phyloP scores from a whole-genome alignment of 352 stramenopile genomes.

The Pythium aphanidermatum region DNA sequence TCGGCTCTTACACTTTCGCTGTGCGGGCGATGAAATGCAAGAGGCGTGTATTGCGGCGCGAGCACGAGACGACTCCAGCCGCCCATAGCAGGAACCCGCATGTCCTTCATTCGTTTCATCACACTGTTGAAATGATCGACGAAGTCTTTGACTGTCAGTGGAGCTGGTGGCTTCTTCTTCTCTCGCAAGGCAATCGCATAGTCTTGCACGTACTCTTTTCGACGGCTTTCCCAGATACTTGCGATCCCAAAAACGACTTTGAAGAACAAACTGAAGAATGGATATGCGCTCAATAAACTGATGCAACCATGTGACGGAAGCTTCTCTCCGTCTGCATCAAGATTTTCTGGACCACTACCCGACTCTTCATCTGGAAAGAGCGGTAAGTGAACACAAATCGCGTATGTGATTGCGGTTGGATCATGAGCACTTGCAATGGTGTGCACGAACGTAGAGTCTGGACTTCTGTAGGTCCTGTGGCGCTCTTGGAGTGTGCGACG shows the following conservation, averaged over 20 bases:
- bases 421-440: constrained; percentile 46
- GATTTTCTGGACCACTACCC: constrained; percentile 7
- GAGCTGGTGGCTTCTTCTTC: constrained; percentile 20
- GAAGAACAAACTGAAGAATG: constrained; percentile 84
- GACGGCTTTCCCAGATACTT: constrained; percentile 58
- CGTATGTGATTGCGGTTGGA: constrained; percentile 54
- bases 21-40: constrained; percentile 76
- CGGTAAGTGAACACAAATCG: constrained; percentile 59
- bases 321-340: constrained; percentile 14
- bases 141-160: constrained; percentile 49
- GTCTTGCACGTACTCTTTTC: constrained; percentile 28
- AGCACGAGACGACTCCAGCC: constrained; percentile 67
- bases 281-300: constrained; percentile 66
- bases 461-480: constrained; percentile 55
- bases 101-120: constrained; percentile 49
- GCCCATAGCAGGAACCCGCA: constrained; percentile 65
- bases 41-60: constrained; percentile 40
- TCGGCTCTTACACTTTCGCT: constrained; percentile 50
- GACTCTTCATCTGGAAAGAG: constrained; percentile 47
- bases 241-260: constrained; percentile 74
- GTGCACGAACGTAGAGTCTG: constrained; percentile 69
- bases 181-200: constrained; percentile 25
- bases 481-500: constrained; percentile 58
- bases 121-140: constrained; percentile 54
- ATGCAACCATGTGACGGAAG: constrained; percentile 56